phyloP scores from a whole-genome alignment of 352 stramenopile genomes.

The Thraustotheca clavata region DNA sequence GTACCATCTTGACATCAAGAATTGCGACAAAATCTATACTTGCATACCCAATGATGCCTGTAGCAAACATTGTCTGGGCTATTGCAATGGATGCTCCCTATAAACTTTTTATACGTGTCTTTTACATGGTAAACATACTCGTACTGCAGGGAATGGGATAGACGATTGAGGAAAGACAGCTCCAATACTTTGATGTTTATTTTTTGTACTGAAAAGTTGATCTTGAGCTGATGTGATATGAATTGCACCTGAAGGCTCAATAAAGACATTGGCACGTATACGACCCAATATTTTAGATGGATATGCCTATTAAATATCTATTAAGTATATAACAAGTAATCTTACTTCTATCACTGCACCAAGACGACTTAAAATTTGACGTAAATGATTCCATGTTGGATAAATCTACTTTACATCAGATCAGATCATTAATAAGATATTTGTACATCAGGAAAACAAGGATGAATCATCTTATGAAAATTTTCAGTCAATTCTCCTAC shows the following conservation, averaged over 20 bases:
- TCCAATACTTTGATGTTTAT: slow-evolving; percentile 36
- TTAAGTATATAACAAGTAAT: neutral
- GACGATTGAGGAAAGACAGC: slow-evolving; percentile 71
- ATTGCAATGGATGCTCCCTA: slow-evolving; percentile 43
- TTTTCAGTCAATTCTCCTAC: slow-evolving; percentile 47
- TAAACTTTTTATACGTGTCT: neutral
- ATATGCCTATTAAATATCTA: slow-evolving; percentile 26
- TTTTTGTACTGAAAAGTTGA: slow-evolving; percentile 28
- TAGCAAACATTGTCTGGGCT: slow-evolving; percentile 29
- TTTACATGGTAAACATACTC: slow-evolving; percentile 23
- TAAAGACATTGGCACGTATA: slow-evolving; percentile 68
- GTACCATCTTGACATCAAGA: slow-evolving; percentile 36
- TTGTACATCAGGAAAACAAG: slow-evolving; percentile 11
- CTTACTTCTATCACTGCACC: slow-evolving; percentile 70
- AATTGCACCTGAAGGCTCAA: slow-evolving; percentile 57
- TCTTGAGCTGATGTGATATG: slow-evolving; percentile 68
- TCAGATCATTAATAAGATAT: neutral
- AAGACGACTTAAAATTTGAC: slow-evolving; percentile 43
- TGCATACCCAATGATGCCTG: slow-evolving; percentile 69
- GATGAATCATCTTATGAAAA: slow-evolving; percentile 21
- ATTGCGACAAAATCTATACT: slow-evolving; percentile 76
- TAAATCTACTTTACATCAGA: slow-evolving; percentile 40
- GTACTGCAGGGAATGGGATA: slow-evolving; percentile 65
- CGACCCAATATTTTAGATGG: slow-evolving; percentile 34
- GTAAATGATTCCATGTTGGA: slow-evolving; percentile 51